A percentile compares a stretch with the other conserved stretches of the same genome.
These are phyloP conservation scores for Trichoderma sp. DNA, from an alignment of 2,329 filamentous ascomycete species.

Conservation along the genomic window DNA sequence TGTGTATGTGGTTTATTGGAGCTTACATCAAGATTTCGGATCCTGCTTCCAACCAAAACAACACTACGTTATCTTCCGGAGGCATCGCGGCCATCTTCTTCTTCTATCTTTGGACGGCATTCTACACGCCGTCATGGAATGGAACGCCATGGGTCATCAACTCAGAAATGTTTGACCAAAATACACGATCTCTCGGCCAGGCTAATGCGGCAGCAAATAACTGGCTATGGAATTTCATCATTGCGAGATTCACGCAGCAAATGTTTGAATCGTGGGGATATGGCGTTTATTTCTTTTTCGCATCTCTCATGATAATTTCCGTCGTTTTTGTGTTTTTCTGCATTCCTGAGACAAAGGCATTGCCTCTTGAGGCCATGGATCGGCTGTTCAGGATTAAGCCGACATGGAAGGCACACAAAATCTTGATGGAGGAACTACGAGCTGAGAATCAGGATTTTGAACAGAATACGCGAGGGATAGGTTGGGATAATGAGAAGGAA, in stretches of 20 bases:
- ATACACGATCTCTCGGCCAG: slow-evolving; percentile 12
- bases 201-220: slow-evolving; percentile 14
- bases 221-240: slow-evolving; percentile 19
- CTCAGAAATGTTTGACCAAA: slow-evolving; percentile 16
- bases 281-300: slow-evolving; percentile 57
- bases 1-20: slow-evolving; percentile 16
- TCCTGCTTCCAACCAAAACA: neutral
- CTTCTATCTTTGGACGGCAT: slow-evolving; percentile 14
- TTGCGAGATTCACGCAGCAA: slow-evolving; percentile 36
- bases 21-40: slow-evolving; percentile 9
- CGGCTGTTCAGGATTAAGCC: slow-evolving; percentile 10
- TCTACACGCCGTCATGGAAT: slow-evolving; percentile 13
- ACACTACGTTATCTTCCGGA: neutral
- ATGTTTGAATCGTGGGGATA: slow-evolving; percentile 40
- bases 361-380: slow-evolving; percentile 46
- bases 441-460: slow-evolving; percentile 1
- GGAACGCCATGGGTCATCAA: slow-evolving; percentile 16
- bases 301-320: slow-evolving; percentile 45
- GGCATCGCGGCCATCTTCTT: slow-evolving; percentile 14
- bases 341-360: slow-evolving; percentile 54
- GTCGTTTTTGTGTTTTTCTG: slow-evolving; percentile 49
- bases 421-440: slow-evolving; percentile 1
- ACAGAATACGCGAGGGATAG: neutral
- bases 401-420: slow-evolving; percentile 3
- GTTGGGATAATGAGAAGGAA: slow-evolving; percentile 11